A percentile compares a stretch with the other conserved stretches of the same genome.
Conservation (phyloP, 1,284 basidiomycete genomes). For the Tylopilus sp. region DNA sequence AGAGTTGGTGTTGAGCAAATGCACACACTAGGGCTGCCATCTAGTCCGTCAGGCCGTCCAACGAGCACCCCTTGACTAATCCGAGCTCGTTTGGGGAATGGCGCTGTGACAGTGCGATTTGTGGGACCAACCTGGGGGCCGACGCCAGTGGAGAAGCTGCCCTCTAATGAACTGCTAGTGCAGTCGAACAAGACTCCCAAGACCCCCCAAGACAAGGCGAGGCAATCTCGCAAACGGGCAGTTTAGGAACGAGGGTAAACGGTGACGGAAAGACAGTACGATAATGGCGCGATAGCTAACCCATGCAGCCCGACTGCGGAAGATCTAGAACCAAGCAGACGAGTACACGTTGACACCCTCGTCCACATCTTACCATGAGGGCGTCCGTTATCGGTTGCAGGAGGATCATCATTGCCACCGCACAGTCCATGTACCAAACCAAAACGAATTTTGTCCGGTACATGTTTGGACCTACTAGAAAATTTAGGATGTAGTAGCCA, state of each 20-base stretch:
- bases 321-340: not conserved
- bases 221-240: not conserved
- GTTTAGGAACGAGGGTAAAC: not conserved
- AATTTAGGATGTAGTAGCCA: no score
- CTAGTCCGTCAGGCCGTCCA: no score
- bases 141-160: no score
- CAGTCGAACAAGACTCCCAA: not conserved
- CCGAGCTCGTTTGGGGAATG: no score
- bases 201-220: not conserved
- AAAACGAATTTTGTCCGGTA: not conserved
- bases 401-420: not conserved
- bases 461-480: not conserved
- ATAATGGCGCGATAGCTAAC: not conserved
- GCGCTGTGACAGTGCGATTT: no score
- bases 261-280: not conserved
- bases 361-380: not conserved
- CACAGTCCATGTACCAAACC: conserved; percentile 1
- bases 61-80: no score
- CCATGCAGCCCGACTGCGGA: not conserved
- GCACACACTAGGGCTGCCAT: not conserved
- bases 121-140: no score
- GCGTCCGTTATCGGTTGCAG: not conserved
- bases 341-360: not conserved
- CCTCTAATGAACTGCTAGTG: not conserved
- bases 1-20: conserved; percentile 5